A percentile compares a stretch with the other conserved stretches of the same genome.
Conservation (phyloP, 2,329 filamentous ascomycete species). For the Purpureocillium takamizusanense region DNA sequence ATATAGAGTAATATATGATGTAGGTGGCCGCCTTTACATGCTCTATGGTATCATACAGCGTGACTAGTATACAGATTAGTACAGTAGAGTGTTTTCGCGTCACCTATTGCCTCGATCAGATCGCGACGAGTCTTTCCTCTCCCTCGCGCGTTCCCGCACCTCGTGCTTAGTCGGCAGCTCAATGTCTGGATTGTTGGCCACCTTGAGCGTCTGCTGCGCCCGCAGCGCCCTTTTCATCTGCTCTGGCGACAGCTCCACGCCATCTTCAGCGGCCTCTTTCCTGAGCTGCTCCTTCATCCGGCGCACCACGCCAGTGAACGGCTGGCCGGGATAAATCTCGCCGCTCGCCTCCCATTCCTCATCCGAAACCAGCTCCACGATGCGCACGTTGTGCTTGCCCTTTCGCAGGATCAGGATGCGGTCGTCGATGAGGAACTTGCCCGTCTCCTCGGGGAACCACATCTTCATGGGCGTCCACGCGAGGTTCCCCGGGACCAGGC, state of each 20-base stretch:
- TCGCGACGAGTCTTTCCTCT: slow-evolving; percentile 4
- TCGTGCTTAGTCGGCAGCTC: slow-evolving; percentile 28
- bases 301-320: slow-evolving; percentile 38
- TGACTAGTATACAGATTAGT: slow-evolving; percentile 19
- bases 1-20: not conserved
- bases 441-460: slow-evolving; percentile 47
- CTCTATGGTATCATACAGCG: slow-evolving; percentile 17
- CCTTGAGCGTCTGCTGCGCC: slow-evolving; percentile 15
- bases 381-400: slow-evolving; percentile 54
- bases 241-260: slow-evolving; percentile 14
- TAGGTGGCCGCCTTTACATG: not conserved
- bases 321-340: slow-evolving; percentile 43
- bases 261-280: slow-evolving; percentile 22
- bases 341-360: slow-evolving; percentile 42
- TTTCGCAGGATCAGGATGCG: slow-evolving; percentile 51
- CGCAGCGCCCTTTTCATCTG: slow-evolving; percentile 19
- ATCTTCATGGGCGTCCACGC: slow-evolving; percentile 53
- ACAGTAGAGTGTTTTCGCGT: not conserved
- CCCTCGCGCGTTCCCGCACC: slow-evolving; percentile 15
- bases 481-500: slow-evolving; percentile 41
- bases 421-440: slow-evolving; percentile 51
- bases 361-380: slow-evolving; percentile 51
- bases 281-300: slow-evolving; percentile 28
- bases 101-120: not conserved
- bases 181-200: slow-evolving; percentile 31